Conservation (phyloP, 768 basidiomycete species). For the Suillus subluteus region DNA sequence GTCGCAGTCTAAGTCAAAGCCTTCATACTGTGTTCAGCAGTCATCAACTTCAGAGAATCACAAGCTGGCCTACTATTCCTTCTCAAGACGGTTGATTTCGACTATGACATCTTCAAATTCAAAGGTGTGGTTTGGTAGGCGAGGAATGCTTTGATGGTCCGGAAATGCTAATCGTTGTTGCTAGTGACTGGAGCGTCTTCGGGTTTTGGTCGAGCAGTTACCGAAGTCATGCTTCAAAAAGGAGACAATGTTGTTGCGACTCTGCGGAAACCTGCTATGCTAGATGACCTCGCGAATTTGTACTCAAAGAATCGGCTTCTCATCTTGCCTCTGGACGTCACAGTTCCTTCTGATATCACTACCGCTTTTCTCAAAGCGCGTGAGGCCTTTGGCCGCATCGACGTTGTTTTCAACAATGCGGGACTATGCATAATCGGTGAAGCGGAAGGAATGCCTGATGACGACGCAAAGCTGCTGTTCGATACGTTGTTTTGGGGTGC, state of each 20-base stretch:
- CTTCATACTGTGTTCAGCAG: not conserved
- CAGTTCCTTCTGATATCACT: slow-evolving; percentile 31
- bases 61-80: not conserved
- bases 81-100: not conserved
- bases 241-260: slow-evolving; percentile 49
- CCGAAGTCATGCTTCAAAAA: slow-evolving; percentile 36
- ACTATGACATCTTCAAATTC: slow-evolving; percentile 3
- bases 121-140: slow-evolving; percentile 31
- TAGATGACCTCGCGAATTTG: slow-evolving; percentile 32
- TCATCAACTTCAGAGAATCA: not conserved
- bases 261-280: slow-evolving; percentile 39
- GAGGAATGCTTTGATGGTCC: not conserved
- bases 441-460: slow-evolving; percentile 41
- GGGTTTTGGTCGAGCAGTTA: slow-evolving; percentile 42
- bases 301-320: slow-evolving; percentile 38
- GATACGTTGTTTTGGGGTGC: slow-evolving; percentile 45
- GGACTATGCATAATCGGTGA: slow-evolving; percentile 35
- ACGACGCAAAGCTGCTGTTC: slow-evolving; percentile 38
- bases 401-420: slow-evolving; percentile 52
- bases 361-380: slow-evolving; percentile 39
- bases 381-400: slow-evolving; percentile 44
- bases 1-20: not conserved
- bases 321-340: slow-evolving; percentile 45
- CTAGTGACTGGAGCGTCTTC: slow-evolving; percentile 46
- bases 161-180: not conserved